These are phyloP conservation scores for Dioszegia aurantiaca DNA, from an alignment of 768 basidiomycete species.

Conservation along the genomic window DNA sequence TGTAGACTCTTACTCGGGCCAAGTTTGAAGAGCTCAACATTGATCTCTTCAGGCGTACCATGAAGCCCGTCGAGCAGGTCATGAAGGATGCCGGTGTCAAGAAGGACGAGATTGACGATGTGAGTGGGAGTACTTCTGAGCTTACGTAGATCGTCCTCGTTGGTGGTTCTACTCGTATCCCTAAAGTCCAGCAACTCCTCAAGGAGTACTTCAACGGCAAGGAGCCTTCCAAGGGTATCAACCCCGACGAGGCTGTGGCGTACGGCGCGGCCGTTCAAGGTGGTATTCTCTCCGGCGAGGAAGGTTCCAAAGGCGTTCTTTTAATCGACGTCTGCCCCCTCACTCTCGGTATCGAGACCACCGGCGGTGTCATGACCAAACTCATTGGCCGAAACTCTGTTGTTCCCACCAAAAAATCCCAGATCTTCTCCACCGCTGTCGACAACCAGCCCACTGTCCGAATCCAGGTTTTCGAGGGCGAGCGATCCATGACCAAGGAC, in stretches of 20 bases:
- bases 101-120: slow-evolving; percentile 95
- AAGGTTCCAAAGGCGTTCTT: slow-evolving; percentile 81
- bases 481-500: slow-evolving; percentile 97
- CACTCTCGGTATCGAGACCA: slow-evolving; percentile 76
- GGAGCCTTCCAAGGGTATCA: slow-evolving; percentile 98
- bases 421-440: slow-evolving; percentile 54
- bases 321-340: slow-evolving; percentile 87
- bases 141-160: slow-evolving; percentile 73
- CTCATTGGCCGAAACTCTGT: slow-evolving; percentile 62
- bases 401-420: slow-evolving; percentile 53
- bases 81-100: slow-evolving; percentile 96
- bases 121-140: slow-evolving; percentile 48
- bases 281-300: slow-evolving; percentile 93
- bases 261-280: slow-evolving; percentile 99
- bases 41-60: slow-evolving; percentile 98
- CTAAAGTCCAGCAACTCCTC: slow-evolving; percentile 93
- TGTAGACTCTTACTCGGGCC: slow-evolving; percentile 72
- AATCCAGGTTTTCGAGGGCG: slow-evolving; percentile 68
- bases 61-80: slow-evolving; percentile 99
- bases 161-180: slow-evolving; percentile 97
- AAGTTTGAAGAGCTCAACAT: slow-evolving; percentile 99
- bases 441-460: slow-evolving; percentile 54
- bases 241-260: slow-evolving; percentile 98
- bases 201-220: slow-evolving; percentile 98
- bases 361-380: slow-evolving; percentile 97